Conservation (phyloP, 176 grass and related monocot genomes). For the Lolium rigidum region DNA sequence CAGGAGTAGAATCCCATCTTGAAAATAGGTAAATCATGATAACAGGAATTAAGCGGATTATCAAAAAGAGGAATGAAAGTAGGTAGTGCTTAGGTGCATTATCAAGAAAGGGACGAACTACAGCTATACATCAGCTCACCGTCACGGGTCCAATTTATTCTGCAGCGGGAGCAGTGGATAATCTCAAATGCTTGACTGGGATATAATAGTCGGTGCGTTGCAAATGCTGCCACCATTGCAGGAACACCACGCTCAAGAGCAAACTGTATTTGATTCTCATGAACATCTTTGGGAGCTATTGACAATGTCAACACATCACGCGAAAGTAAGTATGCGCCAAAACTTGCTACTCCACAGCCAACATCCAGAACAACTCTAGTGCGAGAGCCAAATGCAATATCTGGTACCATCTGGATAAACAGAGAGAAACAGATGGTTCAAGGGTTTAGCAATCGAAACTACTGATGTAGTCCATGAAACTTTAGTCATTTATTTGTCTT, state of each 20-base stretch:
- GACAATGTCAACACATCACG: constrained; percentile 89
- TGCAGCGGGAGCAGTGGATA: constrained; percentile 90
- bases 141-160: constrained; percentile 97
- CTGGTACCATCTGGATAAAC: constrained; percentile 83
- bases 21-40: constrained; percentile 34
- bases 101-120: neutral
- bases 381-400: constrained; percentile 83
- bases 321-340: constrained; percentile 94
- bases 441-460: constrained; percentile 13
- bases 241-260: constrained; percentile 95
- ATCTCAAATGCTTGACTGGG: constrained; percentile 93
- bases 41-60: constrained; percentile 7
- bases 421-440: constrained; percentile 25
- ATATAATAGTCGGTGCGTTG: constrained; percentile 76
- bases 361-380: constrained; percentile 90
- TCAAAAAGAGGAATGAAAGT: neutral
- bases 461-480: neutral
- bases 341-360: constrained; percentile 94
- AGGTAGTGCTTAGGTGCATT: neutral
- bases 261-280: constrained; percentile 99
- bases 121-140: constrained; percentile 54
- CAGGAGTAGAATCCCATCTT: constrained; percentile 94
- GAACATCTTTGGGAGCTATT: constrained; percentile 95
- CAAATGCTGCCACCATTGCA: constrained; percentile 82
- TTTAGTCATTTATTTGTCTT: neutral